Evolutionary conservation across 73 alveolate genomes (phyloP).

Genomic region (Paramecium sexaurelia): DNA sequence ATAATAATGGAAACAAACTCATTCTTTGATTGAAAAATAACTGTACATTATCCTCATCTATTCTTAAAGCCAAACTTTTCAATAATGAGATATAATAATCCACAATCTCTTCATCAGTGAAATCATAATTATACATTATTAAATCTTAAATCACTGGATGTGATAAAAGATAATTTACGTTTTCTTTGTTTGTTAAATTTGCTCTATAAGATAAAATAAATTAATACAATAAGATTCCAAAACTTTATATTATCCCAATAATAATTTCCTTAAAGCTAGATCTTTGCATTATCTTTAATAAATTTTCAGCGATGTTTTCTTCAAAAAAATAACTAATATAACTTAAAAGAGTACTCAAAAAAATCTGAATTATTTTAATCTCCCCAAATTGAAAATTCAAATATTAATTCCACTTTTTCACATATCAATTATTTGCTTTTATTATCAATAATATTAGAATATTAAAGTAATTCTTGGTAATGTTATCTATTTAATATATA

Average conservation of each 20-base stretch:
- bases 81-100: conserved; percentile 75
- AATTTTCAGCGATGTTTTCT: conserved; percentile 64
- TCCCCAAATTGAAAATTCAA: conserved; percentile 68
- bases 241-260: conserved; percentile 69
- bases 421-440: background rate
- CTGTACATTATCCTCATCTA: conserved; percentile 65
- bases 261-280: conserved; percentile 68
- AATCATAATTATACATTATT: conserved; percentile 70
- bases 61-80: conserved; percentile 69
- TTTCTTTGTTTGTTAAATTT: conserved; percentile 67
- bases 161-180: conserved; percentile 51
- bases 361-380: conserved; percentile 60
- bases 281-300: conserved; percentile 59
- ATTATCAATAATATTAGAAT: conserved; percentile 3
- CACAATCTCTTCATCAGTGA: conserved; percentile 76
- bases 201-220: conserved; percentile 23
- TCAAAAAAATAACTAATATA: conserved; percentile 66
- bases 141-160: conserved; percentile 73
- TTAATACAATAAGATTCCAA: conserved; percentile 58
- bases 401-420: conserved; percentile 48
- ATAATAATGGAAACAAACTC: conserved; percentile 71
- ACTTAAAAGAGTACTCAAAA: conserved; percentile 51
- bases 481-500: background rate
- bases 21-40: conserved; percentile 70
- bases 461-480: background rate